Base-by-base conservation (phyloP, 1,139 yeast genomes). In the Taphrina betulina region DNA sequence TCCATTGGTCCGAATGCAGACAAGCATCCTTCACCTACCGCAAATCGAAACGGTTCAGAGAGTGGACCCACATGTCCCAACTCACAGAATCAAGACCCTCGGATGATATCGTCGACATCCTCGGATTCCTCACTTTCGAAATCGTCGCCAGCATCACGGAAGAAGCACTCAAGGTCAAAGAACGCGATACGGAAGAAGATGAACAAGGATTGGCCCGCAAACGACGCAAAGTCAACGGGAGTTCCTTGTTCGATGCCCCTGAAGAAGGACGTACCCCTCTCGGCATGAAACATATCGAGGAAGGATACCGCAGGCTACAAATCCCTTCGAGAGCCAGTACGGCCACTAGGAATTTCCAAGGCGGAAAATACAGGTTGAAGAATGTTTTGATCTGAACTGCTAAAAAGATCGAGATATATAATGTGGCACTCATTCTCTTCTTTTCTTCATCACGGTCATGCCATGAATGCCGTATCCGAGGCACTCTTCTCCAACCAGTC, bases 1-100 rank as follows among this genome's bases (percentile, higher is more conserved):
- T 90, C 16, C 98, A 94, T 69, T 92, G 97, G 96, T 85, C 95
- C 12, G 99, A 92, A 68, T 92, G 98, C 71, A 80, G 99, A 62
- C 98, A 92, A 69, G 98, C 98, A 1, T 83, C 95, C 57, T 94
- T 92, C 68, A 94, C 98, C 0, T 92, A 89, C 66, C 77, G 97
- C 64, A 92, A 94, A 69, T 87, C 86, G 16, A 88, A 90, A 68
- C 75, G 96, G 66, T 92, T 92, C 67, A 78, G 95, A 66, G 99
- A 92, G 67, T 92, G 98, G 98, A 94, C 95, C 5, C 95, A 94
- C 17, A 80, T 92, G 51, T 72, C 88, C 0, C 85, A 82, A 57
- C 71, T 94, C 46, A 85, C 95, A 17, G 98, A 94, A 62, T 81
- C 94, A 19, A 80, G 94, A 65, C 96, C 97, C 2, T 87, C 86